A percentile compares a stretch with the other conserved stretches of the same genome.
Conservation (phyloP, 441 rosid species). For the Manihot esculenta region DNA sequence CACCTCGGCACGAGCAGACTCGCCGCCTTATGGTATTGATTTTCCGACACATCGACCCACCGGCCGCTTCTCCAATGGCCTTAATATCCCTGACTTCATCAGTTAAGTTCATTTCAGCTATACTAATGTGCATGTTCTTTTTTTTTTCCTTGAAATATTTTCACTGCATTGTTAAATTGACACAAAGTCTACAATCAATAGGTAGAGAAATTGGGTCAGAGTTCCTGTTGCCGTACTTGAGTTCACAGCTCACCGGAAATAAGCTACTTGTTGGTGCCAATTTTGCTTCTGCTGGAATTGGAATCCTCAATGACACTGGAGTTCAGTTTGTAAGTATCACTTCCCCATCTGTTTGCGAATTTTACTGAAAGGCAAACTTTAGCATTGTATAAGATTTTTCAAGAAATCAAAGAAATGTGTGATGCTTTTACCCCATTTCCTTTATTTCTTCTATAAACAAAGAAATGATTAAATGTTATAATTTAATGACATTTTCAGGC, state of each 20-base stretch:
- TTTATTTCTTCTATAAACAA: too few species aligned
- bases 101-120: too few species aligned
- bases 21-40: conserved; percentile 40
- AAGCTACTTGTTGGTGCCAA: conserved; percentile 43
- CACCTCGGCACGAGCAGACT: conserved; percentile 42
- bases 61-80: conserved; percentile 35
- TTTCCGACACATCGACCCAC: conserved; percentile 29
- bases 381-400: too few species aligned
- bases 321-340: conserved; percentile 48
- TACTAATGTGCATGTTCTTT: too few species aligned
- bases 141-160: too few species aligned
- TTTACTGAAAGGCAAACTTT: too few species aligned
- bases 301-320: conserved; percentile 49
- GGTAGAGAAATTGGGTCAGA: conserved; percentile 27
- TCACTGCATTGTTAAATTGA: too few species aligned
- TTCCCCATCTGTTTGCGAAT: too few species aligned
- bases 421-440: too few species aligned
- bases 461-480: too few species aligned
- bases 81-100: conserved; percentile 38
- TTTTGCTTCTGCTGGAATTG: conserved; percentile 50
- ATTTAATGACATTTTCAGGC: conserved; percentile 20
- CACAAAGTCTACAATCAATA: too few species aligned
- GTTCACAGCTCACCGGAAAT: conserved; percentile 31
- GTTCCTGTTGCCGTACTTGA: conserved; percentile 37
- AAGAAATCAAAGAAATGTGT: too few species aligned